Evolutionary conservation across 148 eudicot species (phyloP), one percentile per base, ranked within the genome.

Genomic region (Chenopodium berlandieri): DNA sequence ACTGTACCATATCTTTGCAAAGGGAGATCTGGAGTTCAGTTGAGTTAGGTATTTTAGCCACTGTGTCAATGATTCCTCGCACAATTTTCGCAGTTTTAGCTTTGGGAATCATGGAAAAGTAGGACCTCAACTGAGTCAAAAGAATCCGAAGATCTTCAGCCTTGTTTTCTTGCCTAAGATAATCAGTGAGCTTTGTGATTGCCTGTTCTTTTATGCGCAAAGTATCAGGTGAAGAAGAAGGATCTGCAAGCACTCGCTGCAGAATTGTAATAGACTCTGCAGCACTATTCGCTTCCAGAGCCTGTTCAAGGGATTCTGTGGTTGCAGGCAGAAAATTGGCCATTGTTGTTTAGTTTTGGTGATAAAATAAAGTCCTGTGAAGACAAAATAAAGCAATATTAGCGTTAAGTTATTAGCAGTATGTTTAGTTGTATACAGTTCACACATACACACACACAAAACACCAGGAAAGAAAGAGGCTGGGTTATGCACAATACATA

Each of bases 31-130:
- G 90, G 50, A 86, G 90, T 27, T 88, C 90, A 73, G 85, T 83
- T 44, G 90, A 78, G 31, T 82, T 84, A 20, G 90, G 90, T 16
- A 88, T 85, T 76, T 88, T 88, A 27, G 90, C 90, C 67, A 88
- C 88, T 7, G 86, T 86, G 74, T 88, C 90, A 47, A 88, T 88
- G 47, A 88, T 81, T 81, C 88, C 88, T 71, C 90, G 90, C 47
- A 86, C 90, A n/a, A 88, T 85, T 77, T 88, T 88, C 5, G 88
- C 90, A 46, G 90, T 88, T 79, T 88, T 88, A 46, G 90, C 90
- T 75, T 88, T 88, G 22, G 90, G 90, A 54, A 88, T 86, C 66
- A 69, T 20, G 63, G 88, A 79, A 79, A 85, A 88, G 80, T 40
- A 88, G 14, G 88, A 85, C 75, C 86, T 86, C 71, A 88, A 47